Conservation (phyloP, 2,329 filamentous ascomycete genomes). For the Penicillium brasilianum region DNA sequence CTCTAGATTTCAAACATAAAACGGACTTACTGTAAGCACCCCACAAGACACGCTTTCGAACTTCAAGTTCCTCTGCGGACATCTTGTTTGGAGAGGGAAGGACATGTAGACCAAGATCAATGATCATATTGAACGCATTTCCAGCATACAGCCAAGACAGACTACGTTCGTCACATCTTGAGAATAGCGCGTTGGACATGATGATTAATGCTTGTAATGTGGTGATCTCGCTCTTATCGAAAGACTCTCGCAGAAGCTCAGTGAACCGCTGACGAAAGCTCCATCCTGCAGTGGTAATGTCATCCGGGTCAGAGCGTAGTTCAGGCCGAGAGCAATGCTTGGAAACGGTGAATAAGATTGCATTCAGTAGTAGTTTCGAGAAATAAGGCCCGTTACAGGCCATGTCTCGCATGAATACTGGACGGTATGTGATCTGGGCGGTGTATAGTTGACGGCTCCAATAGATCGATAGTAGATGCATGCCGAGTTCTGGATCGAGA, state of each 20-base stretch:
- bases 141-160: slow-evolving; percentile 61
- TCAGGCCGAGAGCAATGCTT: slow-evolving; percentile 56
- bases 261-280: slow-evolving; percentile 54
- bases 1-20: no score
- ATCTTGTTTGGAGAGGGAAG: slow-evolving; percentile 43
- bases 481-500: slow-evolving; percentile 57
- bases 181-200: slow-evolving; percentile 58
- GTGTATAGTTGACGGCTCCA: slow-evolving; percentile 61
- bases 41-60: slow-evolving; percentile 54
- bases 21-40: slow-evolving; percentile 44
- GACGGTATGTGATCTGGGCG: slow-evolving; percentile 56
- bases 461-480: slow-evolving; percentile 58
- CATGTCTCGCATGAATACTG: slow-evolving; percentile 59
- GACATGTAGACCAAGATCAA: slow-evolving; percentile 58
- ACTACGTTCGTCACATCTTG: slow-evolving; percentile 57
- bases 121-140: slow-evolving; percentile 58
- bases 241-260: slow-evolving; percentile 52
- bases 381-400: slow-evolving; percentile 57
- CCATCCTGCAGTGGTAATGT: slow-evolving; percentile 57
- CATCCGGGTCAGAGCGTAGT: slow-evolving; percentile 52
- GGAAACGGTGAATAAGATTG: slow-evolving; percentile 54
- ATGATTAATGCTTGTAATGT: slow-evolving; percentile 60
- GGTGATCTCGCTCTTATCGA: slow-evolving; percentile 58
- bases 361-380: slow-evolving; percentile 58
- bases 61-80: slow-evolving; percentile 54